phyloP scores from a whole-genome alignment of 2,329 filamentous ascomycete species.

The Tolypocladium ophioglossoides region DNA sequence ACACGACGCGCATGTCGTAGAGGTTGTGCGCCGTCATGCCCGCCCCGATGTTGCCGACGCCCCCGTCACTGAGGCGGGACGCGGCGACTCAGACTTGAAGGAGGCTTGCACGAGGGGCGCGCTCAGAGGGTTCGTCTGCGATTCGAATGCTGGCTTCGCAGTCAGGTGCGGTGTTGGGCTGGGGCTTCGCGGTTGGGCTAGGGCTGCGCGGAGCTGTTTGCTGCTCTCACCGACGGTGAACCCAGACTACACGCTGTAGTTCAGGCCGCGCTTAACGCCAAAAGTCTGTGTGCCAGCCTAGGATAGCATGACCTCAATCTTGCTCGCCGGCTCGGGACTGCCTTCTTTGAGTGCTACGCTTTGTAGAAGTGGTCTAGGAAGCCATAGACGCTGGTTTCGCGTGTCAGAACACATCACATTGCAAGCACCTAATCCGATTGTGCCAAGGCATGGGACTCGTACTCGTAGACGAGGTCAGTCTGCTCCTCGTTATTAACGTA shows the following conservation, averaged over 20 bases:
- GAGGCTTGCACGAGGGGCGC: conserved; percentile 66
- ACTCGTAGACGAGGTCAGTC: conserved; percentile 63
- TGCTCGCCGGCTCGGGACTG: conserved; percentile 45
- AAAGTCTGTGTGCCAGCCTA: conserved; percentile 48
- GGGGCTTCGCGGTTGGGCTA: too few species aligned
- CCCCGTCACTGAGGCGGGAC: conserved; percentile 53
- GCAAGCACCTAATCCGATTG: too few species aligned
- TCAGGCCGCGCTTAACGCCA: conserved; percentile 52
- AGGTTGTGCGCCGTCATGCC: conserved; percentile 70
- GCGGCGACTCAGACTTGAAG: conserved; percentile 52
- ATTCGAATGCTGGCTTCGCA: conserved; percentile 40
- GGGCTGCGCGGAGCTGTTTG: background rate
- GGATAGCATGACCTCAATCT: conserved; percentile 43
- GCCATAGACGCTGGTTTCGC: conserved; percentile 47
- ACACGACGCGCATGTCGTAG: conserved; percentile 32
- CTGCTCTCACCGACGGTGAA: conserved; percentile 37
- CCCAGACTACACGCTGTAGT: conserved; percentile 66
- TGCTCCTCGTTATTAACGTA: conserved; percentile 55
- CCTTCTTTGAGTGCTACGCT: conserved; percentile 53
- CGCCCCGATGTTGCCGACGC: conserved; percentile 57
- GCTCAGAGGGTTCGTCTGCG: conserved; percentile 47
- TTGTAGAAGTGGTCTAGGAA: conserved; percentile 62
- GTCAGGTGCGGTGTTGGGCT: background rate
- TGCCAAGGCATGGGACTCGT: background rate
- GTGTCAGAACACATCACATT: conserved; percentile 8